Evolutionary conservation across 495 filamentous ascomycete genomes (phyloP), one percentile per base, ranked within the genome.

Genomic region (Cairneyella variabilis): DNA sequence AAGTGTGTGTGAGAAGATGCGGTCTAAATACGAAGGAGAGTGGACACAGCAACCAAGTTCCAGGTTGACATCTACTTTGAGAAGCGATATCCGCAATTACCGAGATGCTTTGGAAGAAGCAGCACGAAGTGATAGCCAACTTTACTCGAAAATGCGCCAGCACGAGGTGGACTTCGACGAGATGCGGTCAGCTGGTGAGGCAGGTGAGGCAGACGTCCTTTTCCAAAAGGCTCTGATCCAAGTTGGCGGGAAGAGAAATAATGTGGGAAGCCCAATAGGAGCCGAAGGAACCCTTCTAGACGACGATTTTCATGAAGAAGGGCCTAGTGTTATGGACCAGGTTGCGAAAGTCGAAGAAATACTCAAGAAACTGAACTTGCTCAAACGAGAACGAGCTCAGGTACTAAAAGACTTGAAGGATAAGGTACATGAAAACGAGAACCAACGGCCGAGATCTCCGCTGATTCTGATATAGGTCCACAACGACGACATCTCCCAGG

Each of bases 1-100:
- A 71, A 93, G 88, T 50, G 91, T 97, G 5, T 98, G 93, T 66
- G 93, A 98, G 70, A 97, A 96, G 75, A 98, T 98, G 93, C 82
- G 93, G 45, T 95, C 91, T 2, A 98, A 98, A 68, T 97, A 97
- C 66, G 91, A 93, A 26, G 78, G 74, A 10, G 93, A 97, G 40
- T 98, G 93, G 93, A 96, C 89, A 17, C 93, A 98, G 66, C 93
- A 97, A 61, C 95, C 95, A 20, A 96, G 91, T 63, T 86, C 85
- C 27, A 76, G 90, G 56, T 78, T 98, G 20, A 98, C 91, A 3
- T 82, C 84, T 2, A 97, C 91, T 0, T 76, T 98, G 26, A 79
- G 91, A 46, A 84, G 82, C 42, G 95, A 98, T 65, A 83, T 97
- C 46, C 77, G 84, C 43, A 89, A 85, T 61, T 97, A 97, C 59